Evolutionary conservation across 768 basidiomycete genomes (phyloP).

Genomic region (Nidularia pulvinata): DNA sequence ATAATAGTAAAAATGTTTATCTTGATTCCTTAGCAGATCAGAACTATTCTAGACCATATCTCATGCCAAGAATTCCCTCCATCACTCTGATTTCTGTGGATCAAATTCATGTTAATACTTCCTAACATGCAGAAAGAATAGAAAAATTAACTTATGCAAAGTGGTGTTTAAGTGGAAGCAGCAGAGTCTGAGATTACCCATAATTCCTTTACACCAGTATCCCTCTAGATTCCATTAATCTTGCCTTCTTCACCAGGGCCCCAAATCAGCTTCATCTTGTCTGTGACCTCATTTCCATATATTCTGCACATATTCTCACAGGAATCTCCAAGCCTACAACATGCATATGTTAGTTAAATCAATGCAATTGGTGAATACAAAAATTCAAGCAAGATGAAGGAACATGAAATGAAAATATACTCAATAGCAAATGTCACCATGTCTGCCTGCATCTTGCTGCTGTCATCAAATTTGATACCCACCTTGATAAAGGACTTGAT

Average conservation of each 20-base stretch:
- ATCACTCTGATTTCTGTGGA: constrained; percentile 15
- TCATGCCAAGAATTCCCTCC: constrained; percentile 10
- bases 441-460: constrained; percentile 46
- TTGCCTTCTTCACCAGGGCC: constrained; percentile 69
- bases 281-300: constrained; percentile 42
- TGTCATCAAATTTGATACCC: constrained; percentile 49
- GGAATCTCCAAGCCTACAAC: constrained; percentile 42
- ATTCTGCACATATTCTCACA: constrained; percentile 35
- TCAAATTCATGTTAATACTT: not conserved
- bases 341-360: not conserved
- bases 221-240: constrained; percentile 45
- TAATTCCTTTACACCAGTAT: constrained; percentile 48
- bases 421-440: constrained; percentile 63
- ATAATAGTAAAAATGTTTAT: too few species aligned
- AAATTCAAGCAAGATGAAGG: too few species aligned
- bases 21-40: too few species aligned
- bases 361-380: not conserved
- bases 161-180: constrained; percentile 65
- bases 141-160: constrained; percentile 45
- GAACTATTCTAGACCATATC: not conserved
- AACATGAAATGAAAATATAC: constrained; percentile 14
- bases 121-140: not conserved
- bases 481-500: constrained; percentile 41
- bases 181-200: constrained; percentile 54
- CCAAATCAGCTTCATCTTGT: constrained; percentile 56